Conservation (phyloP, 495 filamentous ascomycete genomes). For the Rhypophila decipiens region DNA sequence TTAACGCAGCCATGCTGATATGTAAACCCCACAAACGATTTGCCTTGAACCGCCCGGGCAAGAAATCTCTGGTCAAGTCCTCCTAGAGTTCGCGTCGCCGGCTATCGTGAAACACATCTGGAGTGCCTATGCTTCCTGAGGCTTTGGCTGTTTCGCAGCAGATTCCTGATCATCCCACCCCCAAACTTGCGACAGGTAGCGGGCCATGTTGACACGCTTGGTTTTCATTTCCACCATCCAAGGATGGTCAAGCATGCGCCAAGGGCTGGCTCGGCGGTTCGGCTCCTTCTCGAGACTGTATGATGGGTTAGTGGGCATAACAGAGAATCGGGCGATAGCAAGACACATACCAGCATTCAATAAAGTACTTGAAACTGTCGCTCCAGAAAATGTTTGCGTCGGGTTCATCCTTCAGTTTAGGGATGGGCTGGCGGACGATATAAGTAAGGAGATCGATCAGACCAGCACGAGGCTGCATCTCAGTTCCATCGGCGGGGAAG, state of each 20-base stretch:
- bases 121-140: neutral
- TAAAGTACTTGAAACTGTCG: conserved; percentile 96
- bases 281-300: conserved; percentile 89
- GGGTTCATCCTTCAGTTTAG: conserved; percentile 92
- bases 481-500: conserved; percentile 92
- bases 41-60: too few species aligned
- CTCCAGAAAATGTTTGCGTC: conserved; percentile 79
- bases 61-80: too few species aligned
- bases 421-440: conserved; percentile 92
- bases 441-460: conserved; percentile 94
- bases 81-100: too few species aligned
- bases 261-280: conserved; percentile 77
- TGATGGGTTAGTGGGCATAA: neutral
- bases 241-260: conserved; percentile 98
- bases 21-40: too few species aligned
- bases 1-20: too few species aligned
- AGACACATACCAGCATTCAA: conserved; percentile 90
- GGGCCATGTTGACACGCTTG: conserved; percentile 94
- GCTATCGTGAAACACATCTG: too few species aligned
- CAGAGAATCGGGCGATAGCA: neutral
- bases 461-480: conserved; percentile 76
- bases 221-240: conserved; percentile 95
- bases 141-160: neutral
- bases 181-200: conserved; percentile 90
- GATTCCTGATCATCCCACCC: conserved; percentile 63